Evolutionary conservation across 2,329 filamentous ascomycete genomes (phyloP).

Genomic region (Penicillium sp.): DNA sequence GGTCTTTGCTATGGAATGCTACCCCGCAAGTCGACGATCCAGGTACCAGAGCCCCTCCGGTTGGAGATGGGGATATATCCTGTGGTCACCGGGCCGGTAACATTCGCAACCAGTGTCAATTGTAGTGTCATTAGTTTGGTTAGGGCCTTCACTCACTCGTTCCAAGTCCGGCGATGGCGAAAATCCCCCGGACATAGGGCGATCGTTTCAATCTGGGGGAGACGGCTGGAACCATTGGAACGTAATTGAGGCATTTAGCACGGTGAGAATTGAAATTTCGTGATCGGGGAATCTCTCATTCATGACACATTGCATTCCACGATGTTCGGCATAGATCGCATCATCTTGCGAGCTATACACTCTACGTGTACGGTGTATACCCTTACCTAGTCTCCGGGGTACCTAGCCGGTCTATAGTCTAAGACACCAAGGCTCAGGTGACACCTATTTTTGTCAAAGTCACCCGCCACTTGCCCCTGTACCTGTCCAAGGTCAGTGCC

Average conservation of each 20-base stretch:
- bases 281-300: not conserved
- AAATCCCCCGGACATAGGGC: constrained; percentile 25
- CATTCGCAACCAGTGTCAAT: constrained; percentile 6
- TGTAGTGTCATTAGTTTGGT: constrained; percentile 8
- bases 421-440: constrained; percentile 5
- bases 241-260: constrained; percentile 21
- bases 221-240: constrained; percentile 2
- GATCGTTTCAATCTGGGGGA: constrained; percentile 4
- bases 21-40: constrained; percentile 27
- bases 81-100: constrained; percentile 18
- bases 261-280: not conserved
- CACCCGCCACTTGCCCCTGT: constrained; percentile 8
- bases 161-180: constrained; percentile 10
- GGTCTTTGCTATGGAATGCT: constrained; percentile 6
- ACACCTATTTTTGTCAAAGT: not conserved
- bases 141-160: not conserved
- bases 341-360: constrained; percentile 6
- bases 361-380: too few species aligned
- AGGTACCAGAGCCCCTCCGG: constrained; percentile 24
- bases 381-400: not conserved
- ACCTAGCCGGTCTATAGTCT: not conserved
- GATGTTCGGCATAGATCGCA: constrained; percentile 18
- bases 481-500: not conserved
- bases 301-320: constrained; percentile 29
- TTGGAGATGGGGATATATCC: constrained; percentile 8